Base-by-base conservation (phyloP, 331 rosid genomes). In the Rhamnella rubrinervis region DNA sequence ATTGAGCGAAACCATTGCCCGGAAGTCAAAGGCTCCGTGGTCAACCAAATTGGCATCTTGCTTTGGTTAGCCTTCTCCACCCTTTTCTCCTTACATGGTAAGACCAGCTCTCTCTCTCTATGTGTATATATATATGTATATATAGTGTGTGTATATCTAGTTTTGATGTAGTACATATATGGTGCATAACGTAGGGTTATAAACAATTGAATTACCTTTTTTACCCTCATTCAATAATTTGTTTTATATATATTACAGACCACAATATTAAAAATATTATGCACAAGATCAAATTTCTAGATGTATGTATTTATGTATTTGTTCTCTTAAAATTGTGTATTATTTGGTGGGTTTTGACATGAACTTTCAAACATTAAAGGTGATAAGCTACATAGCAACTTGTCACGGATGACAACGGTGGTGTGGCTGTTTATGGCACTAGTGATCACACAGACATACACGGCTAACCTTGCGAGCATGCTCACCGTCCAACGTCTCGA, bases 381-480 rank as follows among this genome's bases (percentile, higher is more conserved):
- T 2, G 75, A n/a, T 1, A 77, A 65, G 70, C 65, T 80, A 13
- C 77, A 65, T 35, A 77, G 63, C 72, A 77, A 71, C 59, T 66
- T 84, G 28, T 80, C 88, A 20, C 44, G 81, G 68, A 69, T 80
- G 77, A 55, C 81, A 59, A 77, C 56, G 79, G 71, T 80, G 63
- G 79, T 75, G 3, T 84, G 88, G 85, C 13, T 81, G 5, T 84
- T 75, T 65, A 78, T 84, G 57, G 77, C 83, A 1, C 75, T 84
- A 2, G 65, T 80, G 70, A 72, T 84, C 18, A 75, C 75, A 31
- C 88, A 81, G 52, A 75, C 81, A 5, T 80, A 80, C 72, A 78
- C 81, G 6, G 88, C 85, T 39, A 84, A 65, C 75, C 75, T 84
- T 6, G 11, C 83, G 39, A 80, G 85, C 72, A 78, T 84, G 68